Evolutionary conservation across 2,329 filamentous ascomycete genomes (phyloP), one percentile per base, ranked within the genome.

Genomic region (Scopulariopsis brevicaulis): DNA sequence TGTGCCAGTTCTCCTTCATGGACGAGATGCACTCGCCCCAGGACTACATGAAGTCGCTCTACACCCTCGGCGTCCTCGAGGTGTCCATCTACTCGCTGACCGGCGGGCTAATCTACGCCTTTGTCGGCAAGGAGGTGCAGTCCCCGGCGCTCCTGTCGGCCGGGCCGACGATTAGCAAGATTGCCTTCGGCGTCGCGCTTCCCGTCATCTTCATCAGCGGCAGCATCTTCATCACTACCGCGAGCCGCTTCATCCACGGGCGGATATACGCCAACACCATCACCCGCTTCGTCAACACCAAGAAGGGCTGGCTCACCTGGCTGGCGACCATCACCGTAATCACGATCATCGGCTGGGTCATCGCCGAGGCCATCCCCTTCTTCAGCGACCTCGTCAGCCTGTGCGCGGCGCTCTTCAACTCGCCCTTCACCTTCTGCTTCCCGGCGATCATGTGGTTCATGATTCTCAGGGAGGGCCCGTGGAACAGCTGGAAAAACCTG

Each of bases 201-300:
- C 86, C 86, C 15, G 89, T 86, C 58, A 90, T 90, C 66, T 78
- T 89, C 64, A 84, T 90, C 61, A 86, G 86, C 0, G 87, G 86
- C 55, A 85, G 87, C 20, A 86, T 90, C 68, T 85, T 88, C 70
- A 76, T 74, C 40, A 76, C 73, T 1, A 74, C 77, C 12, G 70
- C 74, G 34, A 70, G 67, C 3, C 74, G 75, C 22, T 78, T 77
- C 60, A 67, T 78, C 60, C 74, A 77, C 64, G 74, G 70, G 6
- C 73, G 75, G 40, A 60, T 73, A n/a, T 78, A 69, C 65, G 70
- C 70, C 63, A 63, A 75, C 64, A 73, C 70, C 2, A 64, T 77
- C 59, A 69, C 70, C 58, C 72, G 72, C 57, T 77, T 69, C 66
- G 71, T 78, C 69, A 78, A 78, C 69, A 78, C 76, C 6, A 67